These are phyloP conservation scores for Tetrastigma voinierianum DNA, from an alignment of 164 flowering plant species.

Conservation along the genomic window DNA sequence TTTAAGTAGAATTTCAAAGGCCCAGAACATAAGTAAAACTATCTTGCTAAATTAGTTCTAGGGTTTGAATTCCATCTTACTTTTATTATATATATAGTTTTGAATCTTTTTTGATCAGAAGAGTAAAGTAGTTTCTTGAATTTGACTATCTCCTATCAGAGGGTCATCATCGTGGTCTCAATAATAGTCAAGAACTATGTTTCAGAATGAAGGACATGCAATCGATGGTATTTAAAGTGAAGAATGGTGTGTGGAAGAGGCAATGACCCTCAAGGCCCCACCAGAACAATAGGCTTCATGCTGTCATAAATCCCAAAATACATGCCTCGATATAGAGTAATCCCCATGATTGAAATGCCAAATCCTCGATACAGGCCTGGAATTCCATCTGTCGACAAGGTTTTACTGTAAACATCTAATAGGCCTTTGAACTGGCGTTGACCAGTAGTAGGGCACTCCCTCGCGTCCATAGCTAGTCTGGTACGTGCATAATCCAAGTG, in stretches of 20 bases:
- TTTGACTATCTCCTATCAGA: too few species aligned
- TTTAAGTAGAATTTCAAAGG: too few species aligned
- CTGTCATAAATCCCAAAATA: conserved; percentile 96
- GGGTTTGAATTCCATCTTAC: too few species aligned
- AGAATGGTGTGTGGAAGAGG: not conserved
- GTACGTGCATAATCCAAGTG: conserved; percentile 96
- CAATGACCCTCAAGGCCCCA: conserved; percentile 75
- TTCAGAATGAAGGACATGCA: too few species aligned
- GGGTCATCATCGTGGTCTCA: too few species aligned
- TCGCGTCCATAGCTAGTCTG: conserved; percentile 82
- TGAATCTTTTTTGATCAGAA: too few species aligned
- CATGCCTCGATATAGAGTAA: conserved; percentile 89
- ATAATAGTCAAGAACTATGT: too few species aligned
- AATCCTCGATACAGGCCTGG: conserved; percentile 89
- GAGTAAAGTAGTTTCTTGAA: too few species aligned
- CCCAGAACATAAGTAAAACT: too few species aligned
- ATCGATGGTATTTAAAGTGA: not conserved
- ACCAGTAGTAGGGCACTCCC: conserved; percentile 42
- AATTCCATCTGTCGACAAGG: conserved; percentile 81
- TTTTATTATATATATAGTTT: too few species aligned
- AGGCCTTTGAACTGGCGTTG: conserved; percentile 81
- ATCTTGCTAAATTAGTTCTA: too few species aligned
- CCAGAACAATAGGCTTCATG: conserved; percentile 83
- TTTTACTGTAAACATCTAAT: conserved; percentile 80
- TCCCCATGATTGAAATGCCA: conserved; percentile 90